Evolutionary conservation across 75 land plant species (phyloP).

Genomic region (Pseudotsuga menziesii): DNA sequence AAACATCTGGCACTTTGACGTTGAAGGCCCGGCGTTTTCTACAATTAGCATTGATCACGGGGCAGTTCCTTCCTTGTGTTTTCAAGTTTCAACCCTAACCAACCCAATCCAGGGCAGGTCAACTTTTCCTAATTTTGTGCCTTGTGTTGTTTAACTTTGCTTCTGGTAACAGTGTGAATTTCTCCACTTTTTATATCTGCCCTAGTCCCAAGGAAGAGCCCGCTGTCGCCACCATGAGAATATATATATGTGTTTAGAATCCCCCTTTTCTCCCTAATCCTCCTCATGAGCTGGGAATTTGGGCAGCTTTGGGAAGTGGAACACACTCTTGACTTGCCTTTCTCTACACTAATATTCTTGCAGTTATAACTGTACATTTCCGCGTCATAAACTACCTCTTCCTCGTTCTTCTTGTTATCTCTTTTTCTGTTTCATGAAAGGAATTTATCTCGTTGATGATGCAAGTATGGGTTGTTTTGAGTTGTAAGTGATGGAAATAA

Average conservation of each 20-base stretch:
- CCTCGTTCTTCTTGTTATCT: neutral
- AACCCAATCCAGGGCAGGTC: conserved; percentile 17
- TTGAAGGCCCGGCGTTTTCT: conserved; percentile 35
- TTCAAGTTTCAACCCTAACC: neutral
- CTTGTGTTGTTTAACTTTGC: conserved; percentile 12
- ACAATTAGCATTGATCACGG: conserved; percentile 24
- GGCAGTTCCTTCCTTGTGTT: neutral
- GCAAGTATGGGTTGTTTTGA: no score
- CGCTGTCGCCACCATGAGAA: conserved; percentile 1
- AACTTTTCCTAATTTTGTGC: conserved; percentile 8
- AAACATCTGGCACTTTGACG: conserved; percentile 35
- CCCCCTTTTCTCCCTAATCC: neutral
- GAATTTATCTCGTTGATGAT: no score
- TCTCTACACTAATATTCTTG: conserved; percentile 6
- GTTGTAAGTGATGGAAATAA: neutral
- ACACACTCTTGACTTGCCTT: neutral
- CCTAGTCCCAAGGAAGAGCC: conserved; percentile 11
- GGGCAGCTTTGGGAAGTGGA: conserved; percentile 9
- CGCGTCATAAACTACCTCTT: neutral
- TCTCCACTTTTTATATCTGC: neutral
- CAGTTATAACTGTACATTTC: neutral
- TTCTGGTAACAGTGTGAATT: neutral
- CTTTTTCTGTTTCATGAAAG: neutral
- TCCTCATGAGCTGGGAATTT: neutral
- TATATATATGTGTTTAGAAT: neutral